These are phyloP conservation scores for Suhomyces coccinellae DNA, from an alignment of 1,139 yeast genomes.

Conservation along the genomic window DNA sequence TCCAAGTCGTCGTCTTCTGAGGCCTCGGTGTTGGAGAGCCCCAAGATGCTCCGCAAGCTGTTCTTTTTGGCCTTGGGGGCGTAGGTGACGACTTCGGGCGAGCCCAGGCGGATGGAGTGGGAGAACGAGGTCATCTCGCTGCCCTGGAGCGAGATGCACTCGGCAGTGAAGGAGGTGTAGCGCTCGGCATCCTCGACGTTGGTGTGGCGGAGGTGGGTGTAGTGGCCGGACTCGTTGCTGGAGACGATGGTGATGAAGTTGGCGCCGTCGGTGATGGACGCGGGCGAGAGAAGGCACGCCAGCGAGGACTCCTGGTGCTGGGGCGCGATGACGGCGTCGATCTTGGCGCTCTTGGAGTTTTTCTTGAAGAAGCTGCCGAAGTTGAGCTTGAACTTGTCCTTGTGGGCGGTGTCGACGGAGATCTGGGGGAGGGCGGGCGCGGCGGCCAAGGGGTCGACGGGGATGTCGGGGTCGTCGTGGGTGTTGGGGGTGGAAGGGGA, in stretches of 20 bases:
- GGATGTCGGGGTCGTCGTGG: background rate
- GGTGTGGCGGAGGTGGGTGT: conserved; percentile 7
- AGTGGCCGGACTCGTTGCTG: conserved; percentile 11
- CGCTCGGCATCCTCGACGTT: conserved; percentile 18
- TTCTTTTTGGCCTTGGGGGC: conserved; percentile 4
- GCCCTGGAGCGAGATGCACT: conserved; percentile 41
- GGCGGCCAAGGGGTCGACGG: background rate
- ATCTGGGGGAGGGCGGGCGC: background rate
- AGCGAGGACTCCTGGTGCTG: no score
- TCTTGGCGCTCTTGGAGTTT: conserved; percentile 2
- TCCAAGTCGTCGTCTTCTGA: conserved; percentile 9
- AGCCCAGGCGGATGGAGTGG: conserved; percentile 4
- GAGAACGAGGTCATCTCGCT: conserved; percentile 39
- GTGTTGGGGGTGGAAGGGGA: background rate
- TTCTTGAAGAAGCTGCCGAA: conserved; percentile 16
- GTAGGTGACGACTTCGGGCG: background rate
- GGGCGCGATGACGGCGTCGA: background rate
- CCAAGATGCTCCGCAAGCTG: conserved; percentile 5
- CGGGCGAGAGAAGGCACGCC: conserved; percentile 7
- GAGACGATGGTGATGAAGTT: conserved; percentile 18
- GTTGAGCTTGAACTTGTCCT: conserved; percentile 14
- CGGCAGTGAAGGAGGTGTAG: conserved; percentile 37
- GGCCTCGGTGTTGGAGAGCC: conserved; percentile 1
- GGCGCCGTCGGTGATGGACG: conserved; percentile 16
- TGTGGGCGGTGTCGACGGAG: background rate